Percentiles rank a stretch among this genome's conserved stretches.
Evolutionary conservation across 768 basidiomycete species (phyloP).

Genomic region (Roridomyces roridus): DNA sequence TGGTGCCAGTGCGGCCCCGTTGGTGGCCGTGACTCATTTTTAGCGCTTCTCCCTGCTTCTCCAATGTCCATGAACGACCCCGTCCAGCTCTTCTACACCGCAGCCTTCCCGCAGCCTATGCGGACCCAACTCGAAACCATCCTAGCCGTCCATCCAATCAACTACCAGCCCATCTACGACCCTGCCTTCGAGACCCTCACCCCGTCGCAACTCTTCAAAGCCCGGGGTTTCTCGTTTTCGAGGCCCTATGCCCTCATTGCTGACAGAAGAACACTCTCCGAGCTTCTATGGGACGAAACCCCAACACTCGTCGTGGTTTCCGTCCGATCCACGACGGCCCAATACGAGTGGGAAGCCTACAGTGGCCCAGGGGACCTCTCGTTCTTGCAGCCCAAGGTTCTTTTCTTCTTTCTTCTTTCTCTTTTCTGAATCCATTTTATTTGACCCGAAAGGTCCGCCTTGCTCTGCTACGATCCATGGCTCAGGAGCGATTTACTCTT

Average conservation of each 20-base stretch:
- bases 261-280: conserved; percentile 16
- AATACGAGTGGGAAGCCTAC: conserved; percentile 18
- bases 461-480: conserved; percentile 12
- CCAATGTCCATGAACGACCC: neutral
- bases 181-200: conserved; percentile 14
- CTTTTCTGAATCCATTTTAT: no score
- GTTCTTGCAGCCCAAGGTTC: neutral
- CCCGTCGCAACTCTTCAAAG: conserved; percentile 11
- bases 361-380: conserved; percentile 16
- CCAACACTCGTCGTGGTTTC: conserved; percentile 18
- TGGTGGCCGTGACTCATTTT: no score
- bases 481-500: conserved; percentile 7
- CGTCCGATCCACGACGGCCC: neutral
- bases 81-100: conserved; percentile 21
- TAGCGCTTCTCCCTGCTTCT: no score
- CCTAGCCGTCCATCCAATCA: neutral
- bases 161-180: conserved; percentile 8
- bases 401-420: no score
- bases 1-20: no score
- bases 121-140: conserved; percentile 10
- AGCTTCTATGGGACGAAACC: conserved; percentile 4
- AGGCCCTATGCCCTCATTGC: conserved; percentile 13
- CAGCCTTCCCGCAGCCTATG: conserved; percentile 1
- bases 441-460: no score
- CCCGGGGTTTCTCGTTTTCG: conserved; percentile 12